Evolutionary conservation across 306 rosid species (phyloP).

Genomic region (Leucaena leucocephala): DNA sequence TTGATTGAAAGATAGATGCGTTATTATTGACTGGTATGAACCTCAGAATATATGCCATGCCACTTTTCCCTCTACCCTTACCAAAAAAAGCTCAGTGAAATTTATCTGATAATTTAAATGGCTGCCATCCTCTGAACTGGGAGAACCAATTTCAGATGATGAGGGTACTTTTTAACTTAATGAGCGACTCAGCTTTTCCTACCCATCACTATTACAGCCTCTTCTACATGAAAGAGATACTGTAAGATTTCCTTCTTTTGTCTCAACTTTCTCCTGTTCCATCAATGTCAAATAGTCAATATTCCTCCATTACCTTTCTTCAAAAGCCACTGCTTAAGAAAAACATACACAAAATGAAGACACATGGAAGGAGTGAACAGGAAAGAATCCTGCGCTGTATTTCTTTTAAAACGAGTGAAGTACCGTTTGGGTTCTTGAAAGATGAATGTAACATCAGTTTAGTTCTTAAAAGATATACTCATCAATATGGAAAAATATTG

Average conservation of each 20-base stretch:
- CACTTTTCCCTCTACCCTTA: background rate
- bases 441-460: background rate
- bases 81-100: background rate
- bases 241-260: conserved; percentile 47
- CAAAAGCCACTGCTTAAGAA: background rate
- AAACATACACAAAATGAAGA: background rate
- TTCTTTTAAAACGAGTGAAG: background rate
- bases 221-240: conserved; percentile 90
- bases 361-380: background rate
- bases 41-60: conserved; percentile 16
- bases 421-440: background rate
- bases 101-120: background rate
- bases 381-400: background rate
- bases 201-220: conserved; percentile 80
- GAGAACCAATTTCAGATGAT: conserved; percentile 55
- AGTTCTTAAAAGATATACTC: background rate
- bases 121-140: conserved; percentile 35
- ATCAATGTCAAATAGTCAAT: background rate
- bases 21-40: background rate
- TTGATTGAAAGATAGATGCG: conserved; percentile 9
- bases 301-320: conserved; percentile 10
- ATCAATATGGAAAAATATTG: background rate
- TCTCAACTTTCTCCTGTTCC: background rate
- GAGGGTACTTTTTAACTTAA: conserved; percentile 68
- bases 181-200: conserved; percentile 77